These are phyloP conservation scores for Wolfiporia cocos DNA, from an alignment of 1,284 basidiomycete species.

Conservation along the genomic window DNA sequence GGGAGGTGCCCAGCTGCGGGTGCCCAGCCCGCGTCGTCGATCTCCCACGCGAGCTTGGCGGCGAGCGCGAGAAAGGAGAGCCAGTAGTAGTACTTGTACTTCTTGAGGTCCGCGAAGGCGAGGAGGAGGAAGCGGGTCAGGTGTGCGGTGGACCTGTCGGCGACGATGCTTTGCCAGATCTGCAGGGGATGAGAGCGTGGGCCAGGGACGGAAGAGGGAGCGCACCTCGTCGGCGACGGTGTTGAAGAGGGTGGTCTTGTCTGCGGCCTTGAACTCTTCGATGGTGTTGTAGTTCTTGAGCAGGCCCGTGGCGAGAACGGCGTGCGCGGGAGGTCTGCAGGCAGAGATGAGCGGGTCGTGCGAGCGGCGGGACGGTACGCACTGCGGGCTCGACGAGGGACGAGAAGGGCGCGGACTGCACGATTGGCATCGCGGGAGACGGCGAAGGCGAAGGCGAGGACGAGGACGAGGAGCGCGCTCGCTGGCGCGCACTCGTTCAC, in stretches of 20 bases:
- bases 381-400: constrained; percentile 77
- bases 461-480: too few species aligned
- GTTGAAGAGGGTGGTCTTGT: constrained; percentile 85
- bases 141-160: constrained; percentile 42
- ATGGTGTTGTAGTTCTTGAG: constrained; percentile 96
- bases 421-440: constrained; percentile 44
- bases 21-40: constrained; percentile 44
- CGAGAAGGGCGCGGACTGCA: constrained; percentile 86
- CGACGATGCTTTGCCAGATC: constrained; percentile 61
- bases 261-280: constrained; percentile 88
- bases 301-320: constrained; percentile 47
- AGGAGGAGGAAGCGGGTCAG: constrained; percentile 84
- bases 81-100: constrained; percentile 98
- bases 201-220: constrained; percentile 1
- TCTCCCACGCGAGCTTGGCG: constrained; percentile 83
- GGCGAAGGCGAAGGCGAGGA: too few species aligned
- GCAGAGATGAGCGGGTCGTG: too few species aligned
- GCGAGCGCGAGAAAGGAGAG: constrained; percentile 93
- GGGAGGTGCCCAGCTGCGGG: constrained; percentile 29
- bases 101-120: constrained; percentile 95
- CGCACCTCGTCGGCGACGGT: constrained; percentile 54
- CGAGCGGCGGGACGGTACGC: too few species aligned
- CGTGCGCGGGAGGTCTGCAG: constrained; percentile 33
- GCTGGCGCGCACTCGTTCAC: too few species aligned
- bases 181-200: constrained; percentile 19